Evolutionary conservation across 1,139 yeast genomes (phyloP).

Genomic region (Debaryomyces sp.): DNA sequence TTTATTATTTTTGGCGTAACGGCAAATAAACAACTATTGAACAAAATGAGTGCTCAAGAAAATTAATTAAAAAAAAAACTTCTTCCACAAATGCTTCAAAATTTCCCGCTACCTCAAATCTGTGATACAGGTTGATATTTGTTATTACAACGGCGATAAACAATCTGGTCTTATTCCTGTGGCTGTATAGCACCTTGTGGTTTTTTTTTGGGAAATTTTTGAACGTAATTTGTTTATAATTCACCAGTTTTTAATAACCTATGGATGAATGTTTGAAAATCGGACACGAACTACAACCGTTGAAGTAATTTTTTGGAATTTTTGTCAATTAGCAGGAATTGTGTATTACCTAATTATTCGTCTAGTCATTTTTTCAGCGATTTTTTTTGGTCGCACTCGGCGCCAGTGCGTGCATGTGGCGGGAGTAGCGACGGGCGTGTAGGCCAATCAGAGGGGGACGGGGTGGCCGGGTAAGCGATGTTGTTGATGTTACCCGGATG

Average conservation of each 20-base stretch:
- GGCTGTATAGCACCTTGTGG: neutral
- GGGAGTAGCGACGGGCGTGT: neutral
- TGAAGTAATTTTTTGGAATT: neutral
- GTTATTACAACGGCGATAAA: neutral
- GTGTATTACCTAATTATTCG: slow-evolving; percentile 5
- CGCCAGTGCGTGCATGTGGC: neutral
- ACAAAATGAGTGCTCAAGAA: neutral
- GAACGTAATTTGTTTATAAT: neutral
- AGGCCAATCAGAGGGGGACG: neutral
- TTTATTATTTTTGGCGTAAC: slow-evolving; percentile 2
- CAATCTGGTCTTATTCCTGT: neutral
- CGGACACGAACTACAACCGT: neutral
- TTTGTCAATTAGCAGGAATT: slow-evolving; percentile 3
- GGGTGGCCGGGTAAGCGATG: neutral
- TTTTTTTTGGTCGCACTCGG: neutral
- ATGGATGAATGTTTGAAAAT: neutral
- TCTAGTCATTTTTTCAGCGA: slow-evolving; percentile 2
- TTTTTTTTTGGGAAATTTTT: neutral
- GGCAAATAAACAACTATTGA: slow-evolving; percentile 2
- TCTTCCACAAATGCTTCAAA: neutral
- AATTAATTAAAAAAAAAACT: neutral
- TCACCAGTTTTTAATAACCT: neutral
- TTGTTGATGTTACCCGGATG: neutral
- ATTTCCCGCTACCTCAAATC: neutral
- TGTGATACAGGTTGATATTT: neutral